Percentiles rank a stretch among this genome's conserved stretches.
Evolutionary conservation across 108 stramenopile genomes (phyloP).

Genomic region (Fistulifera pelliculosa): DNA sequence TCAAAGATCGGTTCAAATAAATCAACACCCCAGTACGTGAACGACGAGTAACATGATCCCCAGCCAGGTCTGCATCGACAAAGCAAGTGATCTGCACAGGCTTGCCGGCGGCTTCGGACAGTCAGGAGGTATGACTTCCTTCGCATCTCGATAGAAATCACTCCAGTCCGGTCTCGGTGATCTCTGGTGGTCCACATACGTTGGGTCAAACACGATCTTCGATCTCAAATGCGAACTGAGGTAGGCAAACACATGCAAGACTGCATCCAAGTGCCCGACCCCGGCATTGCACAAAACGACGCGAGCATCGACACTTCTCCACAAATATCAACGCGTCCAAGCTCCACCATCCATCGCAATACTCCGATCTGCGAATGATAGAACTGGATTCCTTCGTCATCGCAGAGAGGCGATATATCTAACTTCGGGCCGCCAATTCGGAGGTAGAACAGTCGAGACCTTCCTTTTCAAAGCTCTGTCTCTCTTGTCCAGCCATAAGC

Average conservation of each 20-base stretch:
- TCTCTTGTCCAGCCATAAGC: slow-evolving; percentile 13
- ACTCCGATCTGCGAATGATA: slow-evolving; percentile 32
- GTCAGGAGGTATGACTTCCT: slow-evolving; percentile 22
- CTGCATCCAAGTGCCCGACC: slow-evolving; percentile 35
- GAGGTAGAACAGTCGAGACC: slow-evolving; percentile 18
- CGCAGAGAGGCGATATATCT: slow-evolving; percentile 6
- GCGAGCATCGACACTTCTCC: slow-evolving; percentile 35
- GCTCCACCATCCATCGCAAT: slow-evolving; percentile 40
- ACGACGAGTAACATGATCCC: slow-evolving; percentile 30
- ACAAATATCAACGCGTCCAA: slow-evolving; percentile 34
- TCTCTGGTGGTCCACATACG: background rate
- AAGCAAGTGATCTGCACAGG: slow-evolving; percentile 16
- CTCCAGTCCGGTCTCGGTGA: slow-evolving; percentile 7
- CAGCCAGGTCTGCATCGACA: slow-evolving; percentile 54
- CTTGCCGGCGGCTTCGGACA: slow-evolving; percentile 24
- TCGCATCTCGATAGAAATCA: slow-evolving; percentile 16
- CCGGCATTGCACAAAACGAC: slow-evolving; percentile 20
- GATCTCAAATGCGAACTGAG: slow-evolving; percentile 14
- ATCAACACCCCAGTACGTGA: slow-evolving; percentile 46
- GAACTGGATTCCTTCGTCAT: slow-evolving; percentile 10
- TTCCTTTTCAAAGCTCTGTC: slow-evolving; percentile 10
- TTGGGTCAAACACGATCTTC: slow-evolving; percentile 26
- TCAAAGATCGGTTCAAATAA: slow-evolving; percentile 42
- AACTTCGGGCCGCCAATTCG: slow-evolving; percentile 15
- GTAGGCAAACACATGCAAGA: slow-evolving; percentile 25